phyloP scores from a whole-genome alignment of 805 yeast genomes.

The Saccharomycopsis sp. region DNA sequence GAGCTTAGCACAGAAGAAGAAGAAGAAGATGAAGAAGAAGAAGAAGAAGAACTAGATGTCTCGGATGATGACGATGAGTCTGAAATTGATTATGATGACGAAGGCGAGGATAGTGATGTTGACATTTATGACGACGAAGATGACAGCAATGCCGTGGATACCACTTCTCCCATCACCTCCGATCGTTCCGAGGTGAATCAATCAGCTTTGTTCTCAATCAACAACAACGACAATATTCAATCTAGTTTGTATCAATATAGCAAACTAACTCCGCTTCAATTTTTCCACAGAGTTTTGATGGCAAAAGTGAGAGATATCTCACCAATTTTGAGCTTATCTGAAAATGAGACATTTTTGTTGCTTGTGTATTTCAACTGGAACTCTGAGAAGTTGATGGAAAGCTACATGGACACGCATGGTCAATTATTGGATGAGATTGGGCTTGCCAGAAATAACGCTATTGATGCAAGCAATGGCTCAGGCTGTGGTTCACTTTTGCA shows the following conservation, averaged over 20 bases:
- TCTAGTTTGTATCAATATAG: conserved; percentile 26
- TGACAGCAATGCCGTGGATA: neutral
- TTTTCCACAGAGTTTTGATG: conserved; percentile 24
- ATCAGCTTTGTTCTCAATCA: neutral
- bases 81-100: conserved; percentile 21
- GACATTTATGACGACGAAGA: conserved; percentile 2
- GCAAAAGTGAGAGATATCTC: conserved; percentile 30
- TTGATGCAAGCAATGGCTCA: neutral
- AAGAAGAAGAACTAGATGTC: no score
- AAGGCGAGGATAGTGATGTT: conserved; percentile 6
- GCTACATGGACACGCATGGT: conserved; percentile 38
- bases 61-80: conserved; percentile 22
- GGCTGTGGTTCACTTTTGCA: neutral
- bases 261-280: conserved; percentile 20
- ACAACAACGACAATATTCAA: conserved; percentile 16
- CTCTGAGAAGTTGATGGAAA: conserved; percentile 46
- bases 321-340: conserved; percentile 30
- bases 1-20: no score
- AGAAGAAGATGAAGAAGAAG: no score
- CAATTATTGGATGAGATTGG: conserved; percentile 31
- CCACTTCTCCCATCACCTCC: neutral
- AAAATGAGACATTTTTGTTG: conserved; percentile 35
- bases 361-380: conserved; percentile 50
- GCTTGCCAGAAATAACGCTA: conserved; percentile 17
- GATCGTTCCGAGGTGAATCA: neutral